A percentile compares a stretch with the other conserved stretches of the same genome.
Evolutionary conservation across 2,329 filamentous ascomycete genomes (phyloP).

Genomic region (Diaporthe capsici): DNA sequence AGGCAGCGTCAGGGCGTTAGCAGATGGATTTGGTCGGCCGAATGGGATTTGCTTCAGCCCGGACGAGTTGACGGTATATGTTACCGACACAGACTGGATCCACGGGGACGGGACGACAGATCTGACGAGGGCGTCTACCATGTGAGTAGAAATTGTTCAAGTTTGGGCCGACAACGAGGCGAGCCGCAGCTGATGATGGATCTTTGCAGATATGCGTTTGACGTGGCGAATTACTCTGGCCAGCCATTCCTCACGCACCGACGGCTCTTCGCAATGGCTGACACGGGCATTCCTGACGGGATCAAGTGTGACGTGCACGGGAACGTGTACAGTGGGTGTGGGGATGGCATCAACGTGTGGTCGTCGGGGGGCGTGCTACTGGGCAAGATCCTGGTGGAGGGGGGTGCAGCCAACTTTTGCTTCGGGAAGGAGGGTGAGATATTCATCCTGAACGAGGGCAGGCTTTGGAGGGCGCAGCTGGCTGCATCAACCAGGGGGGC

Average conservation of each 20-base stretch:
- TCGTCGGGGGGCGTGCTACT: conserved; percentile 60
- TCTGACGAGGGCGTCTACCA: conserved; percentile 44
- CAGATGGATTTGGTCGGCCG: conserved; percentile 62
- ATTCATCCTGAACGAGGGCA: conserved; percentile 63
- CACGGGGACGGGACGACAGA: conserved; percentile 53
- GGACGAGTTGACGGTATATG: conserved; percentile 58
- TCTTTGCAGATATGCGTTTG: conserved; percentile 52
- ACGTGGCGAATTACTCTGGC: conserved; percentile 46
- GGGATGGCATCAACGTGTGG: conserved; percentile 65
- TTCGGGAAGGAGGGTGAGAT: conserved; percentile 60
- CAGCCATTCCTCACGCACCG: conserved; percentile 61
- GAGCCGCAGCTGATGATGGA: background rate
- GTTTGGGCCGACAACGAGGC: rapidly evolving
- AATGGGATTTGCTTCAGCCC: conserved; percentile 63
- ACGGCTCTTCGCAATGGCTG: conserved; percentile 65
- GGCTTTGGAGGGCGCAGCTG: conserved; percentile 57
- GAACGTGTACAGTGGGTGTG: conserved; percentile 64
- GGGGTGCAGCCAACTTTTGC: conserved; percentile 62
- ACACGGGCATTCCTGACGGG: conserved; percentile 61
- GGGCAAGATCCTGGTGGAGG: conserved; percentile 59
- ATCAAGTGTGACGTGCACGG: conserved; percentile 62
- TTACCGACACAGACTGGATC: conserved; percentile 58
- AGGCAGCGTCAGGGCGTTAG: conserved; percentile 57
- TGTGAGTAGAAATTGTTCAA: conserved; percentile 44
- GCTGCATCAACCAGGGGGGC: conserved; percentile 48